phyloP scores from a whole-genome alignment of 305 asterid genomes.

The Vinca major region DNA sequence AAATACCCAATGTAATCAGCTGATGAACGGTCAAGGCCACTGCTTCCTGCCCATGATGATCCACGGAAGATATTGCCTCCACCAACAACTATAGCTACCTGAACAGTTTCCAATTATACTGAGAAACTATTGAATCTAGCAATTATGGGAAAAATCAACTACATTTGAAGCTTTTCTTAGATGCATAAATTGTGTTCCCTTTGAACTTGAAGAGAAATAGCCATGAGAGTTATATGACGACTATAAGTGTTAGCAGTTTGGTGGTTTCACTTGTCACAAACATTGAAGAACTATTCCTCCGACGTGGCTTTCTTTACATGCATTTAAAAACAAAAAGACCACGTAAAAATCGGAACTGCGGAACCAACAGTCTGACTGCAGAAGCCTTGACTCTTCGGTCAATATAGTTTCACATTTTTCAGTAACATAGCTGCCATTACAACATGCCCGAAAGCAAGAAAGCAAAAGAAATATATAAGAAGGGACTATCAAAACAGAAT shows the following conservation, averaged over 20 bases:
- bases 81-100: constrained; percentile 97
- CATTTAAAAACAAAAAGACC: not conserved
- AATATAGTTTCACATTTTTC: not conserved
- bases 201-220: not conserved
- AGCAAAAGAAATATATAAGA: not conserved
- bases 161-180: not conserved
- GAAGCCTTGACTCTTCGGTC: not conserved
- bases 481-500: not conserved
- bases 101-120: constrained; percentile 15
- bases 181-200: not conserved
- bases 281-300: not conserved
- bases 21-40: constrained; percentile 96
- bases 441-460: not conserved
- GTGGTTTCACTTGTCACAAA: not conserved
- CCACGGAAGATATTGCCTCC: constrained; percentile 98
- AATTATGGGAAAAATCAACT: not conserved
- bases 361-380: not conserved
- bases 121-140: not conserved
- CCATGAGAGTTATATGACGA: not conserved
- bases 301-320: not conserved
- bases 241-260: not conserved
- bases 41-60: constrained; percentile 87
- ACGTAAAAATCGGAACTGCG: not conserved
- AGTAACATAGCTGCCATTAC: not conserved
- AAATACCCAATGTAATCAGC: constrained; percentile 90